Base-by-base conservation (phyloP, 768 basidiomycete genomes). In the Phanerodontia chrysosporium region DNA sequence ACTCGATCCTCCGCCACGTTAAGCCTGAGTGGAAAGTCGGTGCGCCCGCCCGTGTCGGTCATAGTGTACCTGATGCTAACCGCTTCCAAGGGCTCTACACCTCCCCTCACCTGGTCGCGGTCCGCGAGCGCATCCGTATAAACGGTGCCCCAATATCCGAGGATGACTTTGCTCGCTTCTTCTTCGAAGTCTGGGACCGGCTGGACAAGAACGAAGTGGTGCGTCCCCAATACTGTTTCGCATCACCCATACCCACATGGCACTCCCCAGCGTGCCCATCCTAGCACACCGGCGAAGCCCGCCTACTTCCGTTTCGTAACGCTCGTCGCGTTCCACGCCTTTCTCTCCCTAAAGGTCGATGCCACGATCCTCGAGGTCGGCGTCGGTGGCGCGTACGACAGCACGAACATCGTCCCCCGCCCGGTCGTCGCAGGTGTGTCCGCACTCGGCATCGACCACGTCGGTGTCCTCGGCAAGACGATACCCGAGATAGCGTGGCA, bases 281-380 rank as follows among this genome's bases (percentile, higher is more conserved):
- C 78, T 44, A 73, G 75, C 27, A 87, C 86, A 25, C 75, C 87
- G 29, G 64, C 75, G 36, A 95, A 91, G 82, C 97, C 97, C 9
- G 84, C 85, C 58, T 99, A 99, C 74, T 99, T 99, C 74, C 84
- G 93, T 64, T 95, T 92, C 67, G 71, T 98, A 52, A 98, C 97
- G 3, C 80, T 98, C 7, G 77, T 98, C 71, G 95, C 95, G 2
- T 97, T 85, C 71, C 95, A 98, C 65, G 81, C 87, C 2, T 98
- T 99, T 75, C 74, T 92, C 54, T 81, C 85, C 44, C 75, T 89
- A 28, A 85, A 87, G 70, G 84, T 98, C 5, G 86, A 95, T 63
- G 94, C 92, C 2, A 93, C 95, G 0, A 83, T 99, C 55, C 79
- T 99, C 24, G 97, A 99, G 78, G 97, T 98, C 36, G 97, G 97